Conservation (phyloP, 2,329 filamentous ascomycete genomes). For the Stylonectria norvegica region DNA sequence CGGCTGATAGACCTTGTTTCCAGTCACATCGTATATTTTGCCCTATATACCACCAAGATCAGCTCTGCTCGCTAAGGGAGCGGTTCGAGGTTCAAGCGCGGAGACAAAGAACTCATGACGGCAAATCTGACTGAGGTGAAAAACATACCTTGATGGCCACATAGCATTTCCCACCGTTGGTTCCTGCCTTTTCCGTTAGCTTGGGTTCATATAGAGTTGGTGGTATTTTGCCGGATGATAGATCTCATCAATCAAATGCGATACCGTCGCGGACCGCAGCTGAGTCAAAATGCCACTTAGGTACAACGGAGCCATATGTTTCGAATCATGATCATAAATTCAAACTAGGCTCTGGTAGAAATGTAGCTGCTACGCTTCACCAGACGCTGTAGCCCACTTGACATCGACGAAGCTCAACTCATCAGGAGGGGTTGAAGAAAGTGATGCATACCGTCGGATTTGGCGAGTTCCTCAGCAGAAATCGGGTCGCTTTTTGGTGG, state of each 20-base stretch:
- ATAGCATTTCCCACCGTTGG: slow-evolving; percentile 61
- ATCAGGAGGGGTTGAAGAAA: slow-evolving; percentile 4
- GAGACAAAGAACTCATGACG: not conserved
- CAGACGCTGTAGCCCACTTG: no score
- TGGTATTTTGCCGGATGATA: no score
- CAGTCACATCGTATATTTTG: slow-evolving; percentile 89
- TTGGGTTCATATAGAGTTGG: no score
- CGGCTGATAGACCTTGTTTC: slow-evolving; percentile 80
- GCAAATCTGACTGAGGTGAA: not conserved
- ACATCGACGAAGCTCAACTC: no score
- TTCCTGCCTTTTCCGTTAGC: slow-evolving; percentile 46
- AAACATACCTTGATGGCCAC: slow-evolving; percentile 63
- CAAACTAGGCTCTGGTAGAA: no score
- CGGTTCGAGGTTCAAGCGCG: not conserved
- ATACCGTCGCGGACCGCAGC: no score
- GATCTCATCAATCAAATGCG: no score
- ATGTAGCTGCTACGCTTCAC: no score
- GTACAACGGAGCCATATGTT: no score
- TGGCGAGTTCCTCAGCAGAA: slow-evolving; percentile 71
- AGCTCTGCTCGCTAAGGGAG: slow-evolving; percentile 1
- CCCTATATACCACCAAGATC: slow-evolving; percentile 52
- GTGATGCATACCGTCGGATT: slow-evolving; percentile 71
- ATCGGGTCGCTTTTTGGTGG: slow-evolving; percentile 88
- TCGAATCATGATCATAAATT: no score
- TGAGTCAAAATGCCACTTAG: no score